Conservation (phyloP, 305 asterid species). For the Fraxinus xanthoxyloides region DNA sequence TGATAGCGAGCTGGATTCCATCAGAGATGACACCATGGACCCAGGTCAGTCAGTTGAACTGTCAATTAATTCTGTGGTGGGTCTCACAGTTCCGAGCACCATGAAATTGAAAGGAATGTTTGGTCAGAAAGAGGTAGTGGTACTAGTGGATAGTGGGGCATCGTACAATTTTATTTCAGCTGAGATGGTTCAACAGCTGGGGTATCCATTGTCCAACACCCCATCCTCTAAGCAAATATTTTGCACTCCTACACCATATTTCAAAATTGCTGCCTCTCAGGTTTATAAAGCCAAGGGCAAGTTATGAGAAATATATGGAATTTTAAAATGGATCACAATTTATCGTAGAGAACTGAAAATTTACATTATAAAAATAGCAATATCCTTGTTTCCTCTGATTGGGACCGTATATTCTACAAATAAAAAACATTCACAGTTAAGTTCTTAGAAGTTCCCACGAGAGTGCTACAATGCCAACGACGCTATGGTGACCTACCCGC, state of each 20-base stretch:
- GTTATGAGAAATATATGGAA: not conserved
- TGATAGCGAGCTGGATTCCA: too few relatives aligned
- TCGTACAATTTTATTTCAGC: too few relatives aligned
- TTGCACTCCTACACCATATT: not conserved
- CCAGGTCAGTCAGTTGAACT: too few relatives aligned
- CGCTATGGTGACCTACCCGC: not conserved
- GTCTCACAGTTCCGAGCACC: too few relatives aligned
- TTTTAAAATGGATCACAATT: not conserved
- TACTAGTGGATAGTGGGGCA: too few relatives aligned
- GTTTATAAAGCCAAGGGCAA: not conserved
- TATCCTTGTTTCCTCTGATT: not conserved
- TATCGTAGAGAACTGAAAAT: too few relatives aligned
- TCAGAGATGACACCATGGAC: too few relatives aligned
- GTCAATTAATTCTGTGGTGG: too few relatives aligned
- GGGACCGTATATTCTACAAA: not conserved
- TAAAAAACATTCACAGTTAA: not conserved
- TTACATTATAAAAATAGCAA: not conserved
- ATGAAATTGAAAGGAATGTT: too few relatives aligned
- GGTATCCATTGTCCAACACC: too few relatives aligned
- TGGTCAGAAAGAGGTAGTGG: too few relatives aligned
- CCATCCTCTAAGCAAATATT: not conserved
- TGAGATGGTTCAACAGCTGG: too few relatives aligned
- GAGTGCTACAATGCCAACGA: not conserved
- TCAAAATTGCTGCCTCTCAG: not conserved
- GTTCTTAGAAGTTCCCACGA: not conserved